Evolutionary conservation across 257 asterid species (phyloP).

Genomic region (Schizonepeta tenuifolia): DNA sequence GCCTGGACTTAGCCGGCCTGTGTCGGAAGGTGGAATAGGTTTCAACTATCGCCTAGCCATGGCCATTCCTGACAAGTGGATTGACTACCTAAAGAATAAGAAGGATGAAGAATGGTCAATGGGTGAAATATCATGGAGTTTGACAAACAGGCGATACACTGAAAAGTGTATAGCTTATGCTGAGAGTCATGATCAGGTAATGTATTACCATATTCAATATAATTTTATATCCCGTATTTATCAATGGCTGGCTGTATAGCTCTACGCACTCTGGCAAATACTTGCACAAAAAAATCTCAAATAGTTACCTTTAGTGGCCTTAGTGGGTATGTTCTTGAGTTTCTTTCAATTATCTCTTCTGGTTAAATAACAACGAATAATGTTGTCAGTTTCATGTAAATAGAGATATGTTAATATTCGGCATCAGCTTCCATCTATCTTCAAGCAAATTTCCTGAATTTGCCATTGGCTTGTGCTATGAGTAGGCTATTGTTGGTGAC

Average conservation of each 20-base stretch:
- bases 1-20: conserved; percentile 92
- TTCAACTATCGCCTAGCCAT: conserved; percentile 95
- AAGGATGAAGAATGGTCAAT: conserved; percentile 84
- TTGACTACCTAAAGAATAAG: conserved; percentile 82
- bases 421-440: conserved; percentile 19
- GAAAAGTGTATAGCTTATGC: conserved; percentile 98
- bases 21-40: conserved; percentile 90
- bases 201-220: conserved; percentile 19
- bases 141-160: conserved; percentile 90
- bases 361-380: neutral
- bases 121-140: conserved; percentile 72
- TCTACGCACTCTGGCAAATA: neutral
- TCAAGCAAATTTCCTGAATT: conserved; percentile 18
- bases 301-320: neutral
- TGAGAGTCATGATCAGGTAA: conserved; percentile 99
- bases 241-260: conserved; percentile 10
- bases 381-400: neutral
- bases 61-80: conserved; percentile 99
- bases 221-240: neutral
- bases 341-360: neutral
- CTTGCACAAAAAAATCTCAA: conserved; percentile 1
- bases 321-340: conserved; percentile 22
- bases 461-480: conserved; percentile 34
- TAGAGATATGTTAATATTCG: neutral
- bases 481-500: conserved; percentile 93